Percentiles rank a stretch among this genome's conserved stretches.
These are phyloP conservation scores for Trifolium subterraneum DNA, from an alignment of 306 rosid genomes.

Conservation along the genomic window DNA sequence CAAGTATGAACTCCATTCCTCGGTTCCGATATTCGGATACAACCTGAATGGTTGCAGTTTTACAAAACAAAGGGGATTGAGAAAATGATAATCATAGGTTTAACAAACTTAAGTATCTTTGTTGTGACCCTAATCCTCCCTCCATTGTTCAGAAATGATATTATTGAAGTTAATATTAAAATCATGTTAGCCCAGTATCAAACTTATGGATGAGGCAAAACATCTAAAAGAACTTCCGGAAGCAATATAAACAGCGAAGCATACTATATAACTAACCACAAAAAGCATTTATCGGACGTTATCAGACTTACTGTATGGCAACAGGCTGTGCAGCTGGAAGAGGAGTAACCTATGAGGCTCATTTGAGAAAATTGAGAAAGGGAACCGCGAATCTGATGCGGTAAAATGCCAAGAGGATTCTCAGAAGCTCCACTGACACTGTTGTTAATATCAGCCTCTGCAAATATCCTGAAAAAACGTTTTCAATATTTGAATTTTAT, in stretches of 20 bases:
- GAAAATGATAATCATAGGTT: constrained; percentile 17
- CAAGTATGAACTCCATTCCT: constrained; percentile 76
- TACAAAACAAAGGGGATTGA: constrained; percentile 20
- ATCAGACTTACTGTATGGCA: constrained; percentile 68
- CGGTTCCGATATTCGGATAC: constrained; percentile 75
- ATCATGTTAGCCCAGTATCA: neutral
- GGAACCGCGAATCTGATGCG: constrained; percentile 95
- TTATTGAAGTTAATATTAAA: neutral
- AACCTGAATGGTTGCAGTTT: constrained; percentile 61
- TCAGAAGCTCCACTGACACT: constrained; percentile 58
- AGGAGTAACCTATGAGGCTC: constrained; percentile 87
- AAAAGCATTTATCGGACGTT: constrained; percentile 20
- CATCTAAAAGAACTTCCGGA: constrained; percentile 10
- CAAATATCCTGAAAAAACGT: constrained; percentile 70
- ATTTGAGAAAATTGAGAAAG: constrained; percentile 87
- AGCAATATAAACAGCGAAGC: constrained; percentile 9
- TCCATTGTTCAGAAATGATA: neutral
- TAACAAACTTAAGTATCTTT: constrained; percentile 14
- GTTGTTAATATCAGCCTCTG: constrained; percentile 68
- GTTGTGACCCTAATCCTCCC: neutral
- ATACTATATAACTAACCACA: constrained; percentile 12
- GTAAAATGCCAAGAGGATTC: constrained; percentile 90
- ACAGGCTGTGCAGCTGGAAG: constrained; percentile 94
- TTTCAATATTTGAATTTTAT: constrained; percentile 35
- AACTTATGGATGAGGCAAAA: neutral